These are phyloP conservation scores for Tuber indicum DNA, from an alignment of 495 filamentous ascomycete genomes.

Conservation along the genomic window DNA sequence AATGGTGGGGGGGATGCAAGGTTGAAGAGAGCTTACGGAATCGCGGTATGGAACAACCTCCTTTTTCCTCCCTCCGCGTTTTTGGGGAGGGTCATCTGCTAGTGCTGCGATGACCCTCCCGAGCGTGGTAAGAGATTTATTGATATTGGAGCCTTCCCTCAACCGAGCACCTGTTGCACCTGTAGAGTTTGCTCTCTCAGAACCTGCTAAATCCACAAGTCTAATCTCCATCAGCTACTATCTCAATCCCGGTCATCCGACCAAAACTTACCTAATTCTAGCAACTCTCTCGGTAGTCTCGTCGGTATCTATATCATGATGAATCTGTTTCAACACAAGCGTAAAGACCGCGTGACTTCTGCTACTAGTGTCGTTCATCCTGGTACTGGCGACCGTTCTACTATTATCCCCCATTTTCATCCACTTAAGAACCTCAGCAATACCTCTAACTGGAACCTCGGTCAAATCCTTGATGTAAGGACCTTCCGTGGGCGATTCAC, in stretches of 20 bases:
- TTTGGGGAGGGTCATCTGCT: conserved; percentile 55
- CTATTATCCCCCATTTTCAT: conserved; percentile 86
- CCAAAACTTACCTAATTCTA: conserved; percentile 60
- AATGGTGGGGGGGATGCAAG: not conserved
- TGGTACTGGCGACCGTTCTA: conserved; percentile 89
- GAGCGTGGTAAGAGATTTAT: conserved; percentile 93
- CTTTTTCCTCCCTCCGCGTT: conserved; percentile 49
- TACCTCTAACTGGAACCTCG: conserved; percentile 78
- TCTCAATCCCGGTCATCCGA: not conserved
- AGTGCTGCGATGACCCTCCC: conserved; percentile 96
- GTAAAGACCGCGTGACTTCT: conserved; percentile 97
- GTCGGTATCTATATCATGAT: conserved; percentile 87
- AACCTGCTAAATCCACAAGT: conserved; percentile 90
- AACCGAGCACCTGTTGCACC: conserved; percentile 87
- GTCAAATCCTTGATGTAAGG: conserved; percentile 98
- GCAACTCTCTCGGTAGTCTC: conserved; percentile 90
- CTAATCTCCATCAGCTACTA: conserved; percentile 17
- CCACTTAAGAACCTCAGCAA: conserved; percentile 73
- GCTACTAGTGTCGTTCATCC: conserved; percentile 98
- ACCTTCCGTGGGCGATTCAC: conserved; percentile 88
- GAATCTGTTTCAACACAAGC: conserved; percentile 93
- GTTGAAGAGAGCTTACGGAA: conserved; percentile 45
- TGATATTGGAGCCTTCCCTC: conserved; percentile 94
- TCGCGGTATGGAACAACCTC: conserved; percentile 89
- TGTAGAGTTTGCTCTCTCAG: conserved; percentile 88